Evolutionary conservation across 2,329 filamentous ascomycete genomes (phyloP), one percentile per base, ranked within the genome.

Genomic region (Aspergillus glaucus): DNA sequence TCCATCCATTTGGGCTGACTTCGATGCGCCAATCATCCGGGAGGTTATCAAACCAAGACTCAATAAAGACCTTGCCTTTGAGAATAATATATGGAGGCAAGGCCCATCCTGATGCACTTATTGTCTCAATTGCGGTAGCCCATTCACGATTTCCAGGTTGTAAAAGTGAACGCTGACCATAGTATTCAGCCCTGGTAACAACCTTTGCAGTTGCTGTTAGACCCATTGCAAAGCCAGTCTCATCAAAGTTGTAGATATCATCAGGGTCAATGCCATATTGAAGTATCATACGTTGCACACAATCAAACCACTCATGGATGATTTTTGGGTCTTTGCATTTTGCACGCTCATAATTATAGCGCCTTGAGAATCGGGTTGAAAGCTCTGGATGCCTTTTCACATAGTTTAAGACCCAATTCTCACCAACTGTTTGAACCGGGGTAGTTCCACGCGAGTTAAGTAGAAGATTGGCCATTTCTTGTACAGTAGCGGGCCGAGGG

Each of bases 1-100:
- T 70, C 62, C 46, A 72, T 47, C 66, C 54, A 52, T 70, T 71
- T 30, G 50, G 50, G 40, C 42, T 48, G 15, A 49, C 6, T 36
- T 52, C 41, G 43, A 52, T 43, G 14, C 40, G 3, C 42, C 24
- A 49, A 36, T 47, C 44, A 3, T 24, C 12, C 42, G 21, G 42
- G 43, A 46, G 30, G 8, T 40, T 44, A 17, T 53, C 4, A 50
- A 26, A 50, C 40, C 39, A 53, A 32, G 37, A 26, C 19, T 47
- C 40, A 22, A 48, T 48, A 48, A 48, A 21, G 21, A 44, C 28
- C 37, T 51, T 51, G 19, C 21, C 42, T 43, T 51, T 49, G 45
- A 50, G 49, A 21, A 45, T 49, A 32, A 50, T 50, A 7, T 21
- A 48, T 24, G 37, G 21, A 21, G 47, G 44, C n/a, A 49, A 44